Conservation (phyloP, 768 basidiomycete species). For the Piloderma croceum region DNA sequence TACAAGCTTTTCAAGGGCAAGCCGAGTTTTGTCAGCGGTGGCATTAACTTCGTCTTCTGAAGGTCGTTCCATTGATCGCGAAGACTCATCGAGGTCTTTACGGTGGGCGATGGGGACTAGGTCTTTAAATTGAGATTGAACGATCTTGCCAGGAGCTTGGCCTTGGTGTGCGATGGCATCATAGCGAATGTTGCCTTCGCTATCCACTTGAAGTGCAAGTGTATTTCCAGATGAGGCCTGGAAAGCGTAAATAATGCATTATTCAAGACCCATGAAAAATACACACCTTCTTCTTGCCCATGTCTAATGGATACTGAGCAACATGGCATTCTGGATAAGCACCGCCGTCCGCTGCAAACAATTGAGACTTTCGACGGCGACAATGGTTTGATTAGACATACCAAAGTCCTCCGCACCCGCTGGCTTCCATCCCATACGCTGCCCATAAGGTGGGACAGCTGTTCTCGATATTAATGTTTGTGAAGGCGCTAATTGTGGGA, state of each 20-base stretch:
- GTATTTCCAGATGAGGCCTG: conserved; percentile 92
- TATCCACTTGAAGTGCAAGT: conserved; percentile 92
- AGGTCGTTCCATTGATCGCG: conserved; percentile 81
- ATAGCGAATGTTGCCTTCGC: conserved; percentile 93
- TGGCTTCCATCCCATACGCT: conserved; percentile 83
- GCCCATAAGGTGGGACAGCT: conserved; percentile 78
- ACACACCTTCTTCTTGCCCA: conserved; percentile 91
- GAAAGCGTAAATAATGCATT: conserved; percentile 2
- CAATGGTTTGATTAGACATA: conserved; percentile 29
- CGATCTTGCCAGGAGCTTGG: conserved; percentile 74
- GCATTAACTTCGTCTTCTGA: conserved; percentile 87
- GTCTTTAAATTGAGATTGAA: conserved; percentile 97
- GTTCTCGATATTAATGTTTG: conserved; percentile 44
- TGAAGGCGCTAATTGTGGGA: conserved; percentile 16
- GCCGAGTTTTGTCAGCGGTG: conserved; percentile 88
- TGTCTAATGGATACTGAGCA: conserved; percentile 93
- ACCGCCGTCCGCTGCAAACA: conserved; percentile 65
- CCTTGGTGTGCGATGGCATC: conserved; percentile 97
- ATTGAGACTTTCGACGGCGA: conserved; percentile 4
- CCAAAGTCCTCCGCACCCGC: conserved; percentile 78
- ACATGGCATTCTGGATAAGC: conserved; percentile 93
- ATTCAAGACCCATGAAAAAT: not conserved
- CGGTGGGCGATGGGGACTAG: conserved; percentile 88
- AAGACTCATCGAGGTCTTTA: conserved; percentile 76
- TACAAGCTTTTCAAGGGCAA: conserved; percentile 89